These are phyloP conservation scores for Gastrolobium villosum DNA, from an alignment of 306 rosid species.

Conservation along the genomic window DNA sequence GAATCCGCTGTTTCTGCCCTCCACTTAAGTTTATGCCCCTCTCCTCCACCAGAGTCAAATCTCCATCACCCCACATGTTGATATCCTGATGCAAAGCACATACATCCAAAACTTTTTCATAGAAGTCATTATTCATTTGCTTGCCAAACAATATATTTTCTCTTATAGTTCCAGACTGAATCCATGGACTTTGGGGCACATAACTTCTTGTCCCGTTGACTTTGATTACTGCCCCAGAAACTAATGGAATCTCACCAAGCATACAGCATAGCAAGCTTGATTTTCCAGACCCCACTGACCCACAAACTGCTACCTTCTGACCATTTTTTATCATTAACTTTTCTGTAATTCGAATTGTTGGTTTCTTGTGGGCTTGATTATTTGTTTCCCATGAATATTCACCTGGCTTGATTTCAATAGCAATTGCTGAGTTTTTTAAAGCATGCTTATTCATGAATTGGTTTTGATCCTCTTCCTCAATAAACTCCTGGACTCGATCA, in stretches of 20 bases:
- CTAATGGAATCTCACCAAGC: constrained; percentile 82
- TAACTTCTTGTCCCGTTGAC: constrained; percentile 74
- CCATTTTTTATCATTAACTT: constrained; percentile 68
- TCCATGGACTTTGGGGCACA: constrained; percentile 97
- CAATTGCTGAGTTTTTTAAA: constrained; percentile 51
- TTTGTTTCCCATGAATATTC: constrained; percentile 81
- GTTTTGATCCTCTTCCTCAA: constrained; percentile 71
- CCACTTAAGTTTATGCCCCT: constrained; percentile 96
- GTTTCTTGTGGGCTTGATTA: constrained; percentile 59
- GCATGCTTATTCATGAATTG: constrained; percentile 49
- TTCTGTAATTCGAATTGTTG: constrained; percentile 63
- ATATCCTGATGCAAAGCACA: constrained; percentile 89
- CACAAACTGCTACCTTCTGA: constrained; percentile 88
- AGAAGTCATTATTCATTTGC: constrained; percentile 63
- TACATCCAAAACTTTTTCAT: constrained; percentile 73
- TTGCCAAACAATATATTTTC: constrained; percentile 87
- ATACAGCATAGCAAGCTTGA: constrained; percentile 83
- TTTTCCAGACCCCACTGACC: constrained; percentile 91
- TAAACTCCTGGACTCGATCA: constrained; percentile 72
- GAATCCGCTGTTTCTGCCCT: constrained; percentile 93
- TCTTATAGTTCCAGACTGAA: constrained; percentile 87
- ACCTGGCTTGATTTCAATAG: constrained; percentile 68
- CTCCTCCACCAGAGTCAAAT: constrained; percentile 79
- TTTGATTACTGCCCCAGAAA: constrained; percentile 68
- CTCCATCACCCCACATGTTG: constrained; percentile 76